A percentile compares a stretch with the other conserved stretches of the same genome.
Evolutionary conservation across 345 rosid genomes (phyloP).

Genomic region (Populus alba): DNA sequence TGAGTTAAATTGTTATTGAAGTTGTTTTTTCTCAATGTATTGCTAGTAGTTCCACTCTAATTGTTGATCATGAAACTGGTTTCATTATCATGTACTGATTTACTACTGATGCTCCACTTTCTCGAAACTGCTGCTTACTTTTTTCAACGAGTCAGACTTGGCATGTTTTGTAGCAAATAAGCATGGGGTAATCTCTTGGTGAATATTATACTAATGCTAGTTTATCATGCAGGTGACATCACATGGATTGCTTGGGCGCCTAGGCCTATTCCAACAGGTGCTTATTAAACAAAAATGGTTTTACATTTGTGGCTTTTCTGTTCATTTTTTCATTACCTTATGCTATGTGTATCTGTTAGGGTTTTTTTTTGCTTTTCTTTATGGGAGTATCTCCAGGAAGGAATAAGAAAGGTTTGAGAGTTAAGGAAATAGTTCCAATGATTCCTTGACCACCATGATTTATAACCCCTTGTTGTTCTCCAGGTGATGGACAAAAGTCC

Average conservation of each 20-base stretch:
- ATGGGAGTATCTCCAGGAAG: not conserved
- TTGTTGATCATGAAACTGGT: not conserved
- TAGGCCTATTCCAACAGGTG: constrained; percentile 61
- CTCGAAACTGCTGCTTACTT: not conserved
- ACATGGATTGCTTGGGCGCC: constrained; percentile 82
- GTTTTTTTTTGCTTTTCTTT: not conserved
- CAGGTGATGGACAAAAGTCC: constrained; percentile 50
- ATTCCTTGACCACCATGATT: not conserved
- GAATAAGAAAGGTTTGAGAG: not conserved
- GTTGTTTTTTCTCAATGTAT: not conserved
- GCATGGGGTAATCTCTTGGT: not conserved
- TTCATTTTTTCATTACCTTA: not conserved
- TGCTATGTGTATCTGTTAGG: not conserved
- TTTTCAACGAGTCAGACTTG: not conserved
- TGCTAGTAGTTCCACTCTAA: not conserved
- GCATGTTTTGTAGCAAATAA: not conserved
- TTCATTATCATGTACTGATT: not conserved
- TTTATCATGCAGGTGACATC: constrained; percentile 63
- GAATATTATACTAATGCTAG: constrained; percentile 4
- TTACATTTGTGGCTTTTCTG: not conserved
- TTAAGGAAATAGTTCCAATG: not conserved
- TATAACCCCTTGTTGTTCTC: constrained; percentile 9
- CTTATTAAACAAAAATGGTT: not conserved
- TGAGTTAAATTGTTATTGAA: not conserved
- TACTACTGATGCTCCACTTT: not conserved